Evolutionary conservation across 257 asterid genomes (phyloP), one percentile per base, ranked within the genome.

Genomic region (Ilex asprella): DNA sequence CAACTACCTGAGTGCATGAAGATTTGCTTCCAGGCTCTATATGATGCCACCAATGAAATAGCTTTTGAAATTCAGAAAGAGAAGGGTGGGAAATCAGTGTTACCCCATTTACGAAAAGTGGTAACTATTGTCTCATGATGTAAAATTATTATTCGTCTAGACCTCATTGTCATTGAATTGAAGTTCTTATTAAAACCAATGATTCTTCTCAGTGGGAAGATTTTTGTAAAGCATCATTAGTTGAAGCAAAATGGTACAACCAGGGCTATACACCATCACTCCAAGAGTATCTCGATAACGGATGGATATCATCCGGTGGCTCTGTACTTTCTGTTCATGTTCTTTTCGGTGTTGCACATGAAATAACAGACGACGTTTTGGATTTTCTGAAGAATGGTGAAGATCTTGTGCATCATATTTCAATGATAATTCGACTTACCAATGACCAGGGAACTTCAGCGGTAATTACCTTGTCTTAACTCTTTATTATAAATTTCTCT

Each of bases 401-500:
- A 7, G 80, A 78, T 12, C 65, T 79, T 7, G 77, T 73, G 58
- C 70, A 58, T 66, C 73, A 70, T 0, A 62, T 73, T 1, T 82
- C 86, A 4, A 65, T 82, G 53, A 64, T 86, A 16, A 66, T 84
- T 56, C 85, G 87, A 13, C 86, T 86, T 35, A 73, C 84, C 79
- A 84, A 84, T 31, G 92, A 84, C 35, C 80, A 70, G 44, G 89
- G 80, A 16, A 86, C 92, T 62, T 81, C 86, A 13, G 59, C 77
- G 67, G 95, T 86, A 79, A 51, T 10, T 53, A 21, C 11, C 3
- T 46, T 7, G 4, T 46, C 52, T 10, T 46, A 4, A 10, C n/a
- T 10, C 11, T 14, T 11, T 46, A 0, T 14, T 35, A 41, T 29
- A 4, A 54, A 30, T 3, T 35, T 35, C 2, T 35, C 8, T 35